A percentile compares a stretch with the other conserved stretches of the same genome.
phyloP scores from a whole-genome alignment of 106 monocot genomes.

The Amphibolis antarctica region DNA sequence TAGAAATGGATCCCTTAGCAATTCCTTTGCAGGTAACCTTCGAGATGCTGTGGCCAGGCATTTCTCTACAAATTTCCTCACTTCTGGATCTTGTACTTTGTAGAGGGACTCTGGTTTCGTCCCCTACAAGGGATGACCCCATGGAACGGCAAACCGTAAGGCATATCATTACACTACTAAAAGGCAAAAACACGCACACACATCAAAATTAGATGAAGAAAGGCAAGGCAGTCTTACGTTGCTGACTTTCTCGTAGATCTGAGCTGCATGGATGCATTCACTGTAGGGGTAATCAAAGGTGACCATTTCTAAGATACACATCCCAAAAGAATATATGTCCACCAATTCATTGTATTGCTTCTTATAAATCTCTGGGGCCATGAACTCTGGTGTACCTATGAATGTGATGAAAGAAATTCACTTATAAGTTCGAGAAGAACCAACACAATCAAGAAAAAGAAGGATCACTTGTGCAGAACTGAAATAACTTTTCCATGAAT shows the following conservation, averaged over 20 bases:
- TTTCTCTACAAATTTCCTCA: slow-evolving; percentile 73
- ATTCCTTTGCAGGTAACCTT: slow-evolving; percentile 67
- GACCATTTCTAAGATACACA: slow-evolving; percentile 93
- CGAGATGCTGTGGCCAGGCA: slow-evolving; percentile 55
- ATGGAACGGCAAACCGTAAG: background rate
- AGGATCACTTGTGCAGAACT: background rate
- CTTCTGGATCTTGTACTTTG: slow-evolving; percentile 55
- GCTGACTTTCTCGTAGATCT: slow-evolving; percentile 94
- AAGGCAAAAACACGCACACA: background rate
- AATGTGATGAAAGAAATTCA: background rate
- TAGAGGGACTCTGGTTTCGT: slow-evolving; percentile 72
- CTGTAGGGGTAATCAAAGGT: slow-evolving; percentile 94
- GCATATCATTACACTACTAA: background rate
- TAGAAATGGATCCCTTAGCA: slow-evolving; percentile 82
- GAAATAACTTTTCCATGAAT: background rate
- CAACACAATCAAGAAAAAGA: background rate
- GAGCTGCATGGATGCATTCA: slow-evolving; percentile 81
- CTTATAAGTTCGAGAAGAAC: background rate
- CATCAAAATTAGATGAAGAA: slow-evolving; percentile 1
- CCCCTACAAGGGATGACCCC: slow-evolving; percentile 32
- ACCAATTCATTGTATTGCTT: slow-evolving; percentile 94
- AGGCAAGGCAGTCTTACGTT: slow-evolving; percentile 20
- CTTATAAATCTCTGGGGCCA: slow-evolving; percentile 93
- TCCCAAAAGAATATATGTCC: slow-evolving; percentile 94
- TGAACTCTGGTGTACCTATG: slow-evolving; percentile 97